Evolutionary conservation across 495 filamentous ascomycete species (phyloP), one percentile per base, ranked within the genome.

Genomic region (Neurospora intermedia): DNA sequence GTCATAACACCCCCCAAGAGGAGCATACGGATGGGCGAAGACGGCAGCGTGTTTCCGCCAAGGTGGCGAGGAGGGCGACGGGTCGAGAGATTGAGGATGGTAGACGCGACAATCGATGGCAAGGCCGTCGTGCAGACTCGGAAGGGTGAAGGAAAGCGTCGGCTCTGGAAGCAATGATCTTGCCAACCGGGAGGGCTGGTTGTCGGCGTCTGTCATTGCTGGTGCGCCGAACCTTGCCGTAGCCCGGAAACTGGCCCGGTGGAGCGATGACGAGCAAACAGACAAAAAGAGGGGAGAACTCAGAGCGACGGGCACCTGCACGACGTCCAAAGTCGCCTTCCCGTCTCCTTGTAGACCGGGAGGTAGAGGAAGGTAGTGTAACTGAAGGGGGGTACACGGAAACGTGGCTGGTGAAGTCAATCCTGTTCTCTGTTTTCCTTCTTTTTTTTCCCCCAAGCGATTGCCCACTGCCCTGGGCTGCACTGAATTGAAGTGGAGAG

Each of bases 11-110:
- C 96, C 96, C 13, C 96, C 96, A 7, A 98, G 83, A 0, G 92
- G 88, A 23, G 94, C 93, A 74, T 98, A 99, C 0, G 96, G 94
- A 80, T 98, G 96, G 0, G 94, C 95, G 35, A 99, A 79, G 27
- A 98, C 87, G 4, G 93, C 94, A 13, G 89, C 91, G 73, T 86
- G 87, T 69, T 83, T 83, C 11, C 73, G 76, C 85, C 86, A 87
- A 27, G 76, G 48, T 0, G 81, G 79, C 2, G 80, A 73, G 2
- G 77, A 69, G 6, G 75, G 73, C 16, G 76, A 77, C 11, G 75
- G 79, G 43, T 74, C 81, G 73, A 82, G 81, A 20, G 77, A 83
- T 6, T 69, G 59, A 10, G 93, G 91, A 69, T 94, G 89, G 80
- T 94, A 96, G 43, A 99, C 79, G 43, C 94, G 90, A 77, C 94